Evolutionary conservation across 192 early-diverging fungal genomes (phyloP), one percentile per base, ranked within the genome.

Genomic region (Linnemannia hyalina): DNA sequence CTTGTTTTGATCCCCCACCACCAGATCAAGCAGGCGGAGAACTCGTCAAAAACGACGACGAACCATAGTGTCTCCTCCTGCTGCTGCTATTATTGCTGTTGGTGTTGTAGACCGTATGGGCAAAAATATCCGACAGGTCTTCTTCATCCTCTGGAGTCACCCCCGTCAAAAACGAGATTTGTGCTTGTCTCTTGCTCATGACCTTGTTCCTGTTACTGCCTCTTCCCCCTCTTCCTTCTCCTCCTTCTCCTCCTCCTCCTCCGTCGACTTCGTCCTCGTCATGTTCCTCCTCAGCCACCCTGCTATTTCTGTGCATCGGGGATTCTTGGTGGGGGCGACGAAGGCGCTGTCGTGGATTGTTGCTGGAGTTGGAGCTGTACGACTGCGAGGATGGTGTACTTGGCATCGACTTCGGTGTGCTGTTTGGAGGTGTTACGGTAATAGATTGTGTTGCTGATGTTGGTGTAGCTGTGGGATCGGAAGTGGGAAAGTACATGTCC

Each of bases 111-210:
- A 32, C 60, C 9, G 60, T 65, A 15, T 65, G 60, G 4, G 60
- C 60, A 2, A 82, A 57, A 10, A 42, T 9, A 36, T 82, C 60
- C 22, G 68, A 52, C 18, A 76, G 63, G 22, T 77, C 75, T 1
- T 82, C 81, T 23, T 77, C 75, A 6, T 65, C 60, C 60, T 75
- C 75, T 29, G 54, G 26, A 29, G 38, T 60, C 0, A 68, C 74
- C 4, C 80, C 80, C 16, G 80, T 81, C 80, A 81, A 52, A 68
- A 81, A 81, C 26, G 73, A 75, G 36, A 81, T 52, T 8, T 81
- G 73, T 32, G 73, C 80, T 32, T 26, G 29, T 32, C 60, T 65
- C 60, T 65, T 65, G 60, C 26, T 65, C 29, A 65, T 20, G 49
- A 52, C 8, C 44, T 47, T 68, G n/a, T 36, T 75, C 49, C 40